A percentile compares a stretch with the other conserved stretches of the same genome.
Evolutionary conservation across 495 filamentous ascomycete genomes (phyloP).

Genomic region (Durotheca rogersii): DNA sequence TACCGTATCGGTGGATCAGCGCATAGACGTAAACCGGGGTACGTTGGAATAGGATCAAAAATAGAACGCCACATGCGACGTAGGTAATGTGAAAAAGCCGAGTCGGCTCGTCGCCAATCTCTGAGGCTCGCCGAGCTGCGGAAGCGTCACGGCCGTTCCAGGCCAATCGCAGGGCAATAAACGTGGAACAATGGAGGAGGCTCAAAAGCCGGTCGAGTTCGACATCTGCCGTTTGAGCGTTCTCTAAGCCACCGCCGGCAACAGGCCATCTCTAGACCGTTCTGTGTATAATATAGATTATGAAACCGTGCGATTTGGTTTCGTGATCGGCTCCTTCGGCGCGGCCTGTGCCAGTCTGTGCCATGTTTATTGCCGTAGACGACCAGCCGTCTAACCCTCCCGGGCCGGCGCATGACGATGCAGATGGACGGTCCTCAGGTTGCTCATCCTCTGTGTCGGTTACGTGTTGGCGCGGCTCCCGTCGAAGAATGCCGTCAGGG

Average conservation of each 20-base stretch:
- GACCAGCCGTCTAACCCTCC: neutral
- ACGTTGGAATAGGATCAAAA: constrained; percentile 10
- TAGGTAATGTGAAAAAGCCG: constrained; percentile 3
- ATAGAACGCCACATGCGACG: constrained; percentile 12
- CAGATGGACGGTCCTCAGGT: constrained; percentile 2
- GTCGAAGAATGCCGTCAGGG: too few relatives aligned
- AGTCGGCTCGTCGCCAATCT: neutral
- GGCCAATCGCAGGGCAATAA: constrained; percentile 20
- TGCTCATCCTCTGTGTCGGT: constrained; percentile 2
- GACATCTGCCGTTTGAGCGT: neutral
- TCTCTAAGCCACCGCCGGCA: neutral
- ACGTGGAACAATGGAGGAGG: constrained; percentile 19
- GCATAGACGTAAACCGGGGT: constrained; percentile 5
- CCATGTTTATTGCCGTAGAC: constrained; percentile 21
- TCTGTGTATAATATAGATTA: too few relatives aligned
- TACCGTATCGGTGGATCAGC: constrained; percentile 6
- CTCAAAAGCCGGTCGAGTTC: constrained; percentile 10
- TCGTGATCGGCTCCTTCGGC: constrained; percentile 4
- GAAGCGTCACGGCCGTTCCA: constrained; percentile 3
- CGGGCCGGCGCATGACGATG: constrained; percentile 2
- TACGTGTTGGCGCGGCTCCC: too few relatives aligned
- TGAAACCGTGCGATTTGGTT: constrained; percentile 15
- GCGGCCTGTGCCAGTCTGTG: neutral
- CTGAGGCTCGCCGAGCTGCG: constrained; percentile 11
- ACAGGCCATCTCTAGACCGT: neutral